phyloP scores from a whole-genome alignment of 352 stramenopile species.

The Globisporangium spiculum region DNA sequence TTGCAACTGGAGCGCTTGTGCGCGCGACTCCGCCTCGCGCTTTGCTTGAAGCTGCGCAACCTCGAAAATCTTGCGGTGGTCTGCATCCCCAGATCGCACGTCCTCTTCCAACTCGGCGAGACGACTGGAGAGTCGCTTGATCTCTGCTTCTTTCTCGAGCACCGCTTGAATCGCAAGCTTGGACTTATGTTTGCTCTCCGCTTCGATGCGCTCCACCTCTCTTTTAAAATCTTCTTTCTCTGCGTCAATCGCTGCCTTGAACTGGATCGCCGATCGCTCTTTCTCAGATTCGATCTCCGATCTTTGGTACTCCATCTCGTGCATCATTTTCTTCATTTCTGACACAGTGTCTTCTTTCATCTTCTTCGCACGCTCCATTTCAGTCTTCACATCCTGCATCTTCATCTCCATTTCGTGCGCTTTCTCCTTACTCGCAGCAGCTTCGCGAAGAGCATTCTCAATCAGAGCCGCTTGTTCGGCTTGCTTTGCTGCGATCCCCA shows the following conservation, averaged over 20 bases:
- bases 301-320: slow-evolving; percentile 37
- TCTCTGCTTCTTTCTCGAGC: slow-evolving; percentile 77
- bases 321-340: slow-evolving; percentile 40
- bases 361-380: slow-evolving; percentile 47
- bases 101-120: slow-evolving; percentile 80
- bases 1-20: slow-evolving; percentile 53
- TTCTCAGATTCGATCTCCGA: slow-evolving; percentile 12
- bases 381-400: slow-evolving; percentile 47
- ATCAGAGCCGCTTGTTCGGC: slow-evolving; percentile 76
- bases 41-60: slow-evolving; percentile 84
- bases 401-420: slow-evolving; percentile 52
- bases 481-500: slow-evolving; percentile 75
- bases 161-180: slow-evolving; percentile 81
- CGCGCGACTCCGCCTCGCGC: slow-evolving; percentile 61
- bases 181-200: slow-evolving; percentile 82
- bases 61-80: slow-evolving; percentile 87
- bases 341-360: slow-evolving; percentile 49
- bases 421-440: slow-evolving; percentile 33
- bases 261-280: slow-evolving; percentile 15
- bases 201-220: slow-evolving; percentile 66
- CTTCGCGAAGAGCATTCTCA: slow-evolving; percentile 64
- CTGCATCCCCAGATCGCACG: slow-evolving; percentile 75
- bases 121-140: slow-evolving; percentile 47
- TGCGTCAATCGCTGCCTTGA: slow-evolving; percentile 24
- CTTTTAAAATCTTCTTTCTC: slow-evolving; percentile 48